These are phyloP conservation scores for Citrus sinensis DNA, from an alignment of 345 rosid genomes.

Conservation along the genomic window DVS_A1.0 CM039162.1:1558001-1558500, in stretches of 20 bases:
- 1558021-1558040: slow-evolving; percentile 48
- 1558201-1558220: slow-evolving; percentile 27
- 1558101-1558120: slow-evolving; percentile 42
- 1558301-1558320: slow-evolving; percentile 39
- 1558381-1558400: slow-evolving; percentile 48
- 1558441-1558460: slow-evolving; percentile 29
- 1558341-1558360: slow-evolving; percentile 35
- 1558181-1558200: slow-evolving; percentile 37
- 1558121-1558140: slow-evolving; percentile 38
- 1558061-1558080: slow-evolving; percentile 47
- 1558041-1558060: slow-evolving; percentile 62
- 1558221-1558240: slow-evolving; percentile 36
- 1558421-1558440: slow-evolving; percentile 33
- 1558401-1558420: slow-evolving; percentile 41
- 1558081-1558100: slow-evolving; percentile 34
- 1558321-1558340: slow-evolving; percentile 25
- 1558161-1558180: slow-evolving; percentile 49
- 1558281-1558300: slow-evolving; percentile 45
- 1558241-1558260: slow-evolving; percentile 40
- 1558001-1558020: slow-evolving; percentile 29
- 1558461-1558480: slow-evolving; percentile 44
- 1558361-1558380: slow-evolving; percentile 37
- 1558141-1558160: slow-evolving; percentile 39
- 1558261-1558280: slow-evolving; percentile 57
- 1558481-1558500: slow-evolving; percentile 50